These are phyloP conservation scores for Lasiodiplodia hormozganensis DNA, from an alignment of 2,329 filamentous ascomycete genomes.

Conservation along the genomic window DNA sequence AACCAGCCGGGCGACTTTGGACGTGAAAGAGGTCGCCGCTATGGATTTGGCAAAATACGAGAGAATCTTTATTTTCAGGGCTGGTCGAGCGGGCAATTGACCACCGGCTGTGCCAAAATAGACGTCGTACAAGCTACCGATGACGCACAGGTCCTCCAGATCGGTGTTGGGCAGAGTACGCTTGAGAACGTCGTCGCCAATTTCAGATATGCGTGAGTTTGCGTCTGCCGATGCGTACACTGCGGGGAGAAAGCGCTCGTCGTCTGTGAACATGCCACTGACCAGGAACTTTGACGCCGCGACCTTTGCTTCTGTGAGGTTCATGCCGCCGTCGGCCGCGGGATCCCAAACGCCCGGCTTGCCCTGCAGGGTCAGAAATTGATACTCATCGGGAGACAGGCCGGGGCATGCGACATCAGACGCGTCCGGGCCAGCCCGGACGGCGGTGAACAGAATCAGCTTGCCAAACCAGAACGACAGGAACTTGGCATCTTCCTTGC, in stretches of 20 bases:
- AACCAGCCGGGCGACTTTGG: slow-evolving; percentile 73
- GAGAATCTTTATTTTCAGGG: slow-evolving; percentile 80
- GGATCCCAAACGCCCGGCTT: slow-evolving; percentile 75
- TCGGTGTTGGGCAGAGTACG: slow-evolving; percentile 71
- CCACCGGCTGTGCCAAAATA: slow-evolving; percentile 63
- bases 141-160: slow-evolving; percentile 70
- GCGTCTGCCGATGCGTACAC: slow-evolving; percentile 82
- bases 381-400: slow-evolving; percentile 69
- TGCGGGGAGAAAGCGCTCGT: slow-evolving; percentile 82
- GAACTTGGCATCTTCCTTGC: slow-evolving; percentile 74
- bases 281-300: slow-evolving; percentile 75
- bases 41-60: slow-evolving; percentile 78
- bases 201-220: slow-evolving; percentile 79
- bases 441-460: slow-evolving; percentile 69
- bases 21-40: slow-evolving; percentile 72
- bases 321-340: slow-evolving; percentile 65
- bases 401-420: slow-evolving; percentile 61
- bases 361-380: slow-evolving; percentile 70
- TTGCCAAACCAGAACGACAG: slow-evolving; percentile 78
- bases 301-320: slow-evolving; percentile 73
- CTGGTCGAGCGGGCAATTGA: slow-evolving; percentile 58
- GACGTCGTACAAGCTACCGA: slow-evolving; percentile 72
- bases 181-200: slow-evolving; percentile 91
- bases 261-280: slow-evolving; percentile 84
- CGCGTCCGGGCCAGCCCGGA: slow-evolving; percentile 38